Evolutionary conservation across 495 filamentous ascomycete species (phyloP), one percentile per base, ranked within the genome.

Genomic region (Hypomontagnella monticulosa): DNA sequence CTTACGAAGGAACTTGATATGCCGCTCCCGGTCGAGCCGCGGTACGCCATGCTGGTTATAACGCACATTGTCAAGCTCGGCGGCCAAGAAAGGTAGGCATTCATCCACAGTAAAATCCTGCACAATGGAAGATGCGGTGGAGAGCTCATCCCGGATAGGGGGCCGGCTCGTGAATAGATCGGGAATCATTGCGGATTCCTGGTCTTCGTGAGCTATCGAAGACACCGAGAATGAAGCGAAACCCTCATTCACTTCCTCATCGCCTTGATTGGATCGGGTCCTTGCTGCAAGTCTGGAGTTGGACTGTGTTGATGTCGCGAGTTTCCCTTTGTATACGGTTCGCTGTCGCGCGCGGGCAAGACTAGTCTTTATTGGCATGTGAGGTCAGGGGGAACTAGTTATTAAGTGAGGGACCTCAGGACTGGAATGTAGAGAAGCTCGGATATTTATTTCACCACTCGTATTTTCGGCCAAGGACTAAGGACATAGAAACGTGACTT

Each of bases 31-130:
- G 49, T 86, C 79, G 36, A 99, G 84, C 15, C 80, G 78, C 3
- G 93, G 91, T 16, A 97, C 80, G n/a, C 91, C 91, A 71, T 86
- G 74, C 54, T 72, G 70, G 75, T 92, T 94, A 78, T 84, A 83
- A 27, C 58, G 46, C 27, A 81, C 55, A 49, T 63, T 68, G 7
- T 79, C 75, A 23, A 76, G 79, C 38, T 79, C 74, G 23, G 79
- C 83, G 14, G 83, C 74, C 34, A 97, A 80, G 66, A 88, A 89
- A 1, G 89, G 88, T 9, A 93, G 78, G 66, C 93, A 93, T 59
- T 83, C 84, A 4, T 83, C 71, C 23, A 90, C 78, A 0, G 89
- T 92, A 47, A 88, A 79, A 44, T 86, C 79, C 73, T 97, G 93
- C 41, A 84, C 75, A 51, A 75, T 65, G 1, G 89, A 90, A 23